These are phyloP conservation scores for Yamadazyma kitorensis DNA, from an alignment of 805 yeast species.

Conservation along the genomic window DNA sequence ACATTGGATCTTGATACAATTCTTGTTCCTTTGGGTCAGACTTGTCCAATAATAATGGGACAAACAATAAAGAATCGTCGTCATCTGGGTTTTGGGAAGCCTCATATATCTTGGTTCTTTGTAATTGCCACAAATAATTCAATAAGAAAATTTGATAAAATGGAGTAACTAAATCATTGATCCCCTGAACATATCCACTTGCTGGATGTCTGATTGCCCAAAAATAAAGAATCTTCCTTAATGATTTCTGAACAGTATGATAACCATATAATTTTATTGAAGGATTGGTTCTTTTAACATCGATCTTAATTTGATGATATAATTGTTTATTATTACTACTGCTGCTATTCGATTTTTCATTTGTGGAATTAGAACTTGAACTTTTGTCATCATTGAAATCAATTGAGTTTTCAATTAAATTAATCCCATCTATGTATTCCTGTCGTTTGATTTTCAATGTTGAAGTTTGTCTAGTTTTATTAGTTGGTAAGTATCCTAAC, in stretches of 20 bases:
- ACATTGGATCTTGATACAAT: constrained; percentile 23
- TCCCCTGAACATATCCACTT: constrained; percentile 96
- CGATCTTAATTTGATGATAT: constrained; percentile 95
- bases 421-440: constrained; percentile 77
- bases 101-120: constrained; percentile 16
- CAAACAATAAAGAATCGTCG: constrained; percentile 23
- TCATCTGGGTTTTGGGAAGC: constrained; percentile 14
- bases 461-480: constrained; percentile 66
- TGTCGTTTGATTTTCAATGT: constrained; percentile 77
- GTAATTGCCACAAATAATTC: constrained; percentile 53
- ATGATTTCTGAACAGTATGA: constrained; percentile 69
- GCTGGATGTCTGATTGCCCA: constrained; percentile 99
- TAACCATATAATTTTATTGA: constrained; percentile 68
- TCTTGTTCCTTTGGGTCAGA: constrained; percentile 19
- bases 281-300: constrained; percentile 93
- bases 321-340: constrained; percentile 46
- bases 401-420: constrained; percentile 49
- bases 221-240: constrained; percentile 77
- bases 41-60: constrained; percentile 35
- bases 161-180: constrained; percentile 91
- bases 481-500: constrained; percentile 87
- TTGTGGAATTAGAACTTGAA: constrained; percentile 25
- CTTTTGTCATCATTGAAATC: constrained; percentile 29
- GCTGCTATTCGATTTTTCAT: constrained; percentile 9
- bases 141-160: constrained; percentile 82